Percentiles rank a stretch among this genome's conserved stretches.
Evolutionary conservation across 805 yeast species (phyloP).

Genomic region (Metschnikowia shivogae): DNA sequence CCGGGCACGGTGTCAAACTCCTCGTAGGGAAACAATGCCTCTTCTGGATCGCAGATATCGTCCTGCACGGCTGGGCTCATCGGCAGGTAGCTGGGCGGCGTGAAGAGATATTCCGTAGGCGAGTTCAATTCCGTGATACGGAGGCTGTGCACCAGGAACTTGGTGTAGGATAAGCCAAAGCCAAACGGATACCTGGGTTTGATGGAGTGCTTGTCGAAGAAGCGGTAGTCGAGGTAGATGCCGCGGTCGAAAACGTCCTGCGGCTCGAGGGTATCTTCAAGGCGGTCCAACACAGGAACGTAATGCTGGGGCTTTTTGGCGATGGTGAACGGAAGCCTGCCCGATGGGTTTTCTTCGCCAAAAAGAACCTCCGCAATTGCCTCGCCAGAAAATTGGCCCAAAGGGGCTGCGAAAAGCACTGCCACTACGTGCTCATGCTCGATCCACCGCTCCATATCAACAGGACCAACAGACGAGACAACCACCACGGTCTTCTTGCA

Average conservation of each 20-base stretch:
- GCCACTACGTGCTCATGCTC: constrained; percentile 57
- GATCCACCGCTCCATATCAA: constrained; percentile 54
- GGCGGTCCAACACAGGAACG: constrained; percentile 42
- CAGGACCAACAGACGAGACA: constrained; percentile 58
- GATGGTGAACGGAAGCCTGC: constrained; percentile 59
- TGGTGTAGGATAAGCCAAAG: constrained; percentile 54
- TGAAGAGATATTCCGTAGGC: constrained; percentile 44
- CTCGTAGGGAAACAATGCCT: constrained; percentile 49
- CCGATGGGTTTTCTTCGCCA: constrained; percentile 62
- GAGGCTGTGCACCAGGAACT: constrained; percentile 33
- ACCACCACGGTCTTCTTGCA: constrained; percentile 56
- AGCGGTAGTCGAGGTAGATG: constrained; percentile 51
- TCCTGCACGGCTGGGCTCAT: constrained; percentile 40
- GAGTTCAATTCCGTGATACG: constrained; percentile 39
- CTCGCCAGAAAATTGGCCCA: constrained; percentile 54
- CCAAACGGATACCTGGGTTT: constrained; percentile 61
- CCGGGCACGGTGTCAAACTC: constrained; percentile 53
- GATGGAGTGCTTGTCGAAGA: constrained; percentile 52
- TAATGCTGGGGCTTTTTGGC: constrained; percentile 48
- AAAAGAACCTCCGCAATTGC: constrained; percentile 56
- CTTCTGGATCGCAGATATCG: constrained; percentile 51
- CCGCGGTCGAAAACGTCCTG: constrained; percentile 47
- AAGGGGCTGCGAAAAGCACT: constrained; percentile 51
- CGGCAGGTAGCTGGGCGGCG: constrained; percentile 45
- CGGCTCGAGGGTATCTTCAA: constrained; percentile 26